Conservation (phyloP, 148 eudicot species). For the Selenicereus undatus region DNA sequence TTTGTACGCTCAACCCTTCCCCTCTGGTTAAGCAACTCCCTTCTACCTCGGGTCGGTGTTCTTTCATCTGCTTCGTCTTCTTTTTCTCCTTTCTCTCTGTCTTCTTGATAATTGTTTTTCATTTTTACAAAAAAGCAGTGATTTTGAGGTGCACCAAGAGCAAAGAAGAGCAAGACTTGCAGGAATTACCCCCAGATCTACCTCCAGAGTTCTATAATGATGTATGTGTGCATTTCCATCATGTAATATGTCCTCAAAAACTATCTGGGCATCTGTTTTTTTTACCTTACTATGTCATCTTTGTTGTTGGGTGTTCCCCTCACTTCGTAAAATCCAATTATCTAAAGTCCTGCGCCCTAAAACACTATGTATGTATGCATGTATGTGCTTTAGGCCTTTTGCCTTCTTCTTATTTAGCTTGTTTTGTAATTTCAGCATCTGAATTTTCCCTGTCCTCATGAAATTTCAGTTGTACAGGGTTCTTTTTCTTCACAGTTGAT, state of each 20-base stretch:
- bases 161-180: constrained; percentile 53
- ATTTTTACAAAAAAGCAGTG: constrained; percentile 19
- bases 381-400: background rate
- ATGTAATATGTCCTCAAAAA: background rate
- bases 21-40: constrained; percentile 22
- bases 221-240: constrained; percentile 33
- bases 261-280: background rate
- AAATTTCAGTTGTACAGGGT: background rate
- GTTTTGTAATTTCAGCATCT: background rate
- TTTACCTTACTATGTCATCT: background rate
- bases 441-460: background rate
- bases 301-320: background rate
- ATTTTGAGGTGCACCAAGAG: constrained; percentile 45
- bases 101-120: background rate
- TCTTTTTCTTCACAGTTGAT: background rate
- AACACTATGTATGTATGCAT: background rate
- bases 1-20: background rate
- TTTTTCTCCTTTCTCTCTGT: background rate
- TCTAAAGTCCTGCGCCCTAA: background rate
- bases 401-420: background rate
- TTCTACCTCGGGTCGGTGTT: constrained; percentile 27
- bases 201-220: constrained; percentile 85
- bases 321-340: background rate
- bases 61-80: background rate
- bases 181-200: constrained; percentile 45